Percentiles rank a stretch among this genome's conserved stretches.
Evolutionary conservation across 2,329 filamentous ascomycete species (phyloP).

Genomic region (Elsinoe australis): DNA sequence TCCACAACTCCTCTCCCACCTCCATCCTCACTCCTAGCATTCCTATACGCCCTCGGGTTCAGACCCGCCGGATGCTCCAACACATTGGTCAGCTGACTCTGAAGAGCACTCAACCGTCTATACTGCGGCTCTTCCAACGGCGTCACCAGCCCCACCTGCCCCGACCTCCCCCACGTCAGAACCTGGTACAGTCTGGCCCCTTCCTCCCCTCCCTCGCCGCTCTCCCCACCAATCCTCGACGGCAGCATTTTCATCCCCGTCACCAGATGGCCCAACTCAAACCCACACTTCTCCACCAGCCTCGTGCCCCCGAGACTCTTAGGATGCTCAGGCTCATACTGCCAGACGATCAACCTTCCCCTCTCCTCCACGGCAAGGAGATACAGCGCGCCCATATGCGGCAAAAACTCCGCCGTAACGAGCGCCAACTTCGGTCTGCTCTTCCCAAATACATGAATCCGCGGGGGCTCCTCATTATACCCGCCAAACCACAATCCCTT

Average conservation of each 20-base stretch:
- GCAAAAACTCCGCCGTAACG: conserved; percentile 76
- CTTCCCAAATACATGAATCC: conserved; percentile 88
- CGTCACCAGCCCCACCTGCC: conserved; percentile 67
- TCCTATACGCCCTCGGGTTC: conserved; percentile 73
- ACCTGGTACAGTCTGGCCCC: conserved; percentile 41
- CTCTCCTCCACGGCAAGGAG: conserved; percentile 78
- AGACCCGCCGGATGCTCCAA: conserved; percentile 71
- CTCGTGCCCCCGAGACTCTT: conserved; percentile 86
- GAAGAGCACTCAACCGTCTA: conserved; percentile 71
- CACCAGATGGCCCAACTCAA: conserved; percentile 74
- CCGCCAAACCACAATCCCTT: conserved; percentile 96
- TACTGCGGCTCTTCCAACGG: conserved; percentile 74
- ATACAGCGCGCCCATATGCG: conserved; percentile 72
- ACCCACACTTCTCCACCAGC: conserved; percentile 78
- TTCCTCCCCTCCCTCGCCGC: conserved; percentile 17
- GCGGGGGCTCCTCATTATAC: conserved; percentile 94
- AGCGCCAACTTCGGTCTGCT: conserved; percentile 70
- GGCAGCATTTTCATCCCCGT: conserved; percentile 70
- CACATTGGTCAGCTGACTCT: conserved; percentile 68
- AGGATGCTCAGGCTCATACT: conserved; percentile 93
- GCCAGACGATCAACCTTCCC: conserved; percentile 77
- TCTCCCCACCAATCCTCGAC: conserved; percentile 44
- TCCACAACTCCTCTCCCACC: conserved; percentile 64
- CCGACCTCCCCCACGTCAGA: conserved; percentile 66
- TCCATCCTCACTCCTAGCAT: conserved; percentile 41